Evolutionary conservation across 2,329 filamentous ascomycete species (phyloP).

Genomic region (Aspergillus sp.): DNA sequence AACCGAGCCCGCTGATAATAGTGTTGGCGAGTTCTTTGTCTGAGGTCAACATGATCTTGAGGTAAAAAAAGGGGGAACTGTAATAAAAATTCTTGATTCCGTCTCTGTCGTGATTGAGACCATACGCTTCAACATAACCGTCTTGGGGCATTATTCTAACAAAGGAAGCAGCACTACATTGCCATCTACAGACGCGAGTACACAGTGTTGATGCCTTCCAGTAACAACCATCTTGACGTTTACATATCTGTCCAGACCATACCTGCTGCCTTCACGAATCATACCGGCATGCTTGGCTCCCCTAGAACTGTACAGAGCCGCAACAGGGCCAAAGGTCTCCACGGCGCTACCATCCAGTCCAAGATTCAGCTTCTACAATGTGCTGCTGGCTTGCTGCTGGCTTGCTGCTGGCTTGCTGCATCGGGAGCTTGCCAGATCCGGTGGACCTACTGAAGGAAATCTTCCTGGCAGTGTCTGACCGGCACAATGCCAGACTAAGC

Average conservation of each 20-base stretch:
- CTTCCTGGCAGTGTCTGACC: constrained; percentile 61
- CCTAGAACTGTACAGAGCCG: constrained; percentile 65
- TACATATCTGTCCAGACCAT: constrained; percentile 66
- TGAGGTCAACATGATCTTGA: too few relatives aligned
- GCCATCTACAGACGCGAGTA: neutral
- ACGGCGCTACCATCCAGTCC: constrained; percentile 90
- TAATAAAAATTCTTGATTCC: too few relatives aligned
- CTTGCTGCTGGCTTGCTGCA: constrained; percentile 76
- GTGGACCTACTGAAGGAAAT: constrained; percentile 83
- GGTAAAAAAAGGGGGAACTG: too few relatives aligned
- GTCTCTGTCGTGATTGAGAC: too few relatives aligned
- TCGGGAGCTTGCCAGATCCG: constrained; percentile 60
- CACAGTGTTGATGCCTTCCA: constrained; percentile 4
- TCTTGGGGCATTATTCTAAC: too few relatives aligned
- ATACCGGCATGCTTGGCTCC: constrained; percentile 74
- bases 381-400: too few relatives aligned
- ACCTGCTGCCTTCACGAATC: constrained; percentile 65
- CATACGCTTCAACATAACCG: too few relatives aligned
- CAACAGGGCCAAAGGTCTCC: constrained; percentile 89
- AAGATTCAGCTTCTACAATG: constrained; percentile 72
- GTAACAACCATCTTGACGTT: constrained; percentile 51
- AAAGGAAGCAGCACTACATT: too few relatives aligned
- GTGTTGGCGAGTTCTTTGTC: too few relatives aligned
- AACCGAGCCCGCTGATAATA: too few relatives aligned
- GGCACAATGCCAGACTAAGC: constrained; percentile 46